Percentiles rank a stretch among this genome's conserved stretches.
Conservation (phyloP, 2,329 filamentous ascomycete species). For the Ophiostoma piceae region DNA sequence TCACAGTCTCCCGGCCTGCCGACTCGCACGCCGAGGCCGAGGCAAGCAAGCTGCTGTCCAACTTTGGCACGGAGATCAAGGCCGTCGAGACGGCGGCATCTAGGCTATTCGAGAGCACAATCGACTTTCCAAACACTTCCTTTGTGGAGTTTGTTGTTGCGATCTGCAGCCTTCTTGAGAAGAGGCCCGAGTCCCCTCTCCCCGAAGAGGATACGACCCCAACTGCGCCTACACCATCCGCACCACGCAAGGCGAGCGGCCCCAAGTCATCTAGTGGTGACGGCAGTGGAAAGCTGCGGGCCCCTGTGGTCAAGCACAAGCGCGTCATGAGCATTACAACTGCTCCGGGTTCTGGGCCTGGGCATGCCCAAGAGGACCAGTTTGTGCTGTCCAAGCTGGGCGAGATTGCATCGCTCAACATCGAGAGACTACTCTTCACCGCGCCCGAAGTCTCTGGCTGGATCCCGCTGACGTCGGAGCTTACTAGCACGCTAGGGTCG, state of each 20-base stretch:
- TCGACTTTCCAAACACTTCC: conserved; percentile 78
- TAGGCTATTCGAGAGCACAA: conserved; percentile 83
- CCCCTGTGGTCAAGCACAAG: conserved; percentile 36
- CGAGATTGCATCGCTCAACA: conserved; percentile 67
- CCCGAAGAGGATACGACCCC: neutral
- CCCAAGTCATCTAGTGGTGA: neutral
- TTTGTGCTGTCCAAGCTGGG: conserved; percentile 69
- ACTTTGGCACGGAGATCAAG: conserved; percentile 73
- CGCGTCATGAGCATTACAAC: conserved; percentile 46
- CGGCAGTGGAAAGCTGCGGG: conserved; percentile 32
- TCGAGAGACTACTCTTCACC: conserved; percentile 65
- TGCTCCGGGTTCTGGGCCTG: conserved; percentile 34
- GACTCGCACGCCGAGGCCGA: conserved; percentile 50
- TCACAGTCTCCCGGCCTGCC: conserved; percentile 42
- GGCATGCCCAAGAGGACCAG: conserved; percentile 49
- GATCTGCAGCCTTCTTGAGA: conserved; percentile 64
- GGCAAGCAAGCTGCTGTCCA: conserved; percentile 49
- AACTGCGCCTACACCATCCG: neutral
- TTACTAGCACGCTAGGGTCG: conserved; percentile 49
- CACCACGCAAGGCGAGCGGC: neutral
- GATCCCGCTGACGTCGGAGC: conserved; percentile 56
- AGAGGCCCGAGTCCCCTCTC: conserved; percentile 30
- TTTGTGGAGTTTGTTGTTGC: conserved; percentile 74
- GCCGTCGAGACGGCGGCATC: conserved; percentile 84
- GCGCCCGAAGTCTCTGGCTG: conserved; percentile 68